Base-by-base conservation (phyloP, 306 rosid genomes). In the Biancaea sappan region DNA sequence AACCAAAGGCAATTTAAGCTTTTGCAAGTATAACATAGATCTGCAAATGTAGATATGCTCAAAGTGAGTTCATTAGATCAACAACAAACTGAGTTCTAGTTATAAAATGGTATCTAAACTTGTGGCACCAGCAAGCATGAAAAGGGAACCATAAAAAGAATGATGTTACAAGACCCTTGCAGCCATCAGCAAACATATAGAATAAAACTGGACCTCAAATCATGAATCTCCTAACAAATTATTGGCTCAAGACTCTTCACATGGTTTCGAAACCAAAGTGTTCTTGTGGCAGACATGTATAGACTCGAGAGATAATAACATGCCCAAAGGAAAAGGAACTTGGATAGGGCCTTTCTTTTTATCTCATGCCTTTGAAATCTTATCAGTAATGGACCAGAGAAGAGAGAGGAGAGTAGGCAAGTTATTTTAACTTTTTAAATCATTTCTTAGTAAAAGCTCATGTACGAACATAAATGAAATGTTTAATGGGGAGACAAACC, bases 141-240 rank as follows among this genome's bases (percentile, higher is more conserved):
- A 41, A 41, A 40, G 24, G 40, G 10, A 46, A 24, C 26, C 37
- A 44, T 32, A 14, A 50, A 50, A n/a, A 50, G 15, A 24, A 74
- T 38, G 31, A 29, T 31, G 31, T 47, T 53, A 11, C 4, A 32
- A 69, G 19, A 37, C 61, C 74, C 8, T 29, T 32, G 19, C 35
- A 69, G 4, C 48, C 48, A 21, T 41, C 34, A 24, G 1, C 12
- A 4, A n/a, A 38, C 4, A 38, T 51, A 63, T 35, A 69, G 31
- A 52, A 37, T 37, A 15, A n/a, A 37, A 16, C 38, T 14, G n/a
- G 51, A 53, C 10, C 47, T 52, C 37, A 31, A 24, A 32, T 6
- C 53, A 72, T 41, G 48, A 40, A 72, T 38, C 44, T 31, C 67
- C 67, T 10, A 38, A 57, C 43, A 72, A 58, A n/a, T 21, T 32